Evolutionary conservation across 768 basidiomycete species (phyloP), one percentile per base, ranked within the genome.

Genomic region (Serendipita indica): DNA sequence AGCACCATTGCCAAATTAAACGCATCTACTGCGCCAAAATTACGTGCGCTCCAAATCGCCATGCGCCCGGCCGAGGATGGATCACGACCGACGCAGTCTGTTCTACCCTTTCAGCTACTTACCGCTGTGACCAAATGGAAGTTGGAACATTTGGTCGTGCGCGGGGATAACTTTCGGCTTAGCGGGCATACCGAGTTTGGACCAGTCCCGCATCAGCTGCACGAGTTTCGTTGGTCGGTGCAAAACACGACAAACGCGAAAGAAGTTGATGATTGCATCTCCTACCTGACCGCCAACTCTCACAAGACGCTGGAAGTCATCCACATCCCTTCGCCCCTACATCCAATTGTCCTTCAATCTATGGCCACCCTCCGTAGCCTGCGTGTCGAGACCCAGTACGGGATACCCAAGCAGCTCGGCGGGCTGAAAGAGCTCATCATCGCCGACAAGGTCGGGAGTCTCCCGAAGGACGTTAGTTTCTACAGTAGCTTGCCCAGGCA

Each of bases 21-120:
- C 30, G 32, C 49, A 10, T 18, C 18, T 7, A n/a, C 18, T 2
- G 18, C 41, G 5, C 49, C 49, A 7, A n/a, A 18, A 3, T 22
- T 54, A 18, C 49, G 49, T n/a, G 49, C 49, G 10, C 25, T 54
- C 5, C 49, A 54, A 28, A 54, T 54, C n/a, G 49, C 49, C 22
- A 54, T 54, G 49, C 49, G 49, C 16, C 32, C 49, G 10, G 49
- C 22, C 32, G 49, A 54, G 25, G n/a, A 27, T 0, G 49, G 49
- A 27, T 22, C n/a, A 16, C 20, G 32, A 28, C 25, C 49, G 25
- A 33, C 49, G 3, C 10, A 20, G 12, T 54, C 49, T 16, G 30
- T 30, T 10, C n/a, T 54, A 28, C 49, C 49, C 16, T 54, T 54
- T 18, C 49, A 54, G 49, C n/a, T 54, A 16, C 20, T 54, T n/a